Evolutionary conservation across 768 basidiomycete genomes (phyloP).

Genomic region (Krasilnikovozyma curviuscula): DNA sequence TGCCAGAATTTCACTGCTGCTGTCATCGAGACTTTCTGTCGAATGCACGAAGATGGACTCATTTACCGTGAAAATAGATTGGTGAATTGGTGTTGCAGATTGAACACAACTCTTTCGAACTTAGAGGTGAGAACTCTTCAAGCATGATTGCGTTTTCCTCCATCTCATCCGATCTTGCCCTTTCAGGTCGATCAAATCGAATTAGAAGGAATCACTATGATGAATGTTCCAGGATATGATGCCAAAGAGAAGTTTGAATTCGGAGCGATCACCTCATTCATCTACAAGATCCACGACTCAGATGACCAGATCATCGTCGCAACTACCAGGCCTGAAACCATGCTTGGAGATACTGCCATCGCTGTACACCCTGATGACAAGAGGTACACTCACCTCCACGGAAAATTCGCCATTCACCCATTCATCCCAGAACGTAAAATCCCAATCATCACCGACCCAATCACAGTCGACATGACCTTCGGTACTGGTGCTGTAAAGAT

Average conservation of each 20-base stretch:
- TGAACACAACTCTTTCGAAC: constrained; percentile 96
- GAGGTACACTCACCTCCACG: constrained; percentile 81
- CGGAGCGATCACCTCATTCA: constrained; percentile 89
- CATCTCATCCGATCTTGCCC: not conserved
- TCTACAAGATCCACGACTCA: constrained; percentile 61
- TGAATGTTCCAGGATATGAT: constrained; percentile 87
- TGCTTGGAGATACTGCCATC: constrained; percentile 93
- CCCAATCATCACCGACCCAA: constrained; percentile 68
- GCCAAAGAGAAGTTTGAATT: constrained; percentile 91
- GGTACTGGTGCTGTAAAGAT: constrained; percentile 99
- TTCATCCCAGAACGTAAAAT: constrained; percentile 61
- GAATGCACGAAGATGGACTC: constrained; percentile 72
- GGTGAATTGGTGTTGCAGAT: constrained; percentile 90
- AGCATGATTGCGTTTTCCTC: not conserved
- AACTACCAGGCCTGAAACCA: constrained; percentile 94
- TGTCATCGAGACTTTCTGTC: constrained; percentile 78
- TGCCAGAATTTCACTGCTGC: constrained; percentile 50
- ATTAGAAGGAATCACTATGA: constrained; percentile 58
- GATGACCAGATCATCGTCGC: constrained; percentile 85
- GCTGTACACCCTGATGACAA: constrained; percentile 87
- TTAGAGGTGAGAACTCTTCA: constrained; percentile 44
- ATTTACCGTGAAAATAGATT: constrained; percentile 89
- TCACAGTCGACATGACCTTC: constrained; percentile 77
- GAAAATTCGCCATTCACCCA: constrained; percentile 75
- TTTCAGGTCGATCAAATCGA: constrained; percentile 76